A percentile compares a stretch with the other conserved stretches of the same genome.
Evolutionary conservation across 768 basidiomycete species (phyloP).

Genomic region (Cystoderma amianthinum): DNA sequence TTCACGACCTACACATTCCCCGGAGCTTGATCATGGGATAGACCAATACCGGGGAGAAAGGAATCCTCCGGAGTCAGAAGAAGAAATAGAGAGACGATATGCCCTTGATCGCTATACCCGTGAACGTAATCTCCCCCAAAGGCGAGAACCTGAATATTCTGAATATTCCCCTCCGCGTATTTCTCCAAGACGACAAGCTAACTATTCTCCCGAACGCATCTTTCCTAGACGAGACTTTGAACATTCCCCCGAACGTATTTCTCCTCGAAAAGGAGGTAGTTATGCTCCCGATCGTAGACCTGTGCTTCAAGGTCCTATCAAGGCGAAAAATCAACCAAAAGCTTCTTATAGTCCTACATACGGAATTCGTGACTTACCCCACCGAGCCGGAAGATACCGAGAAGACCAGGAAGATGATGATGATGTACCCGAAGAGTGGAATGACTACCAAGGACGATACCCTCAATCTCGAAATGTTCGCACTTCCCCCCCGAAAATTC

Average conservation of each 20-base stretch:
- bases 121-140: too few relatives aligned
- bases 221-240: background rate
- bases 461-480: background rate
- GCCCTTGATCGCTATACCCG: too few relatives aligned
- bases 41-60: too few relatives aligned
- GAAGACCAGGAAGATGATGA: conserved; percentile 11
- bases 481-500: background rate
- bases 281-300: too few relatives aligned
- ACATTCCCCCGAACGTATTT: conserved; percentile 5
- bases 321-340: background rate
- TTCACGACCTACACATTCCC: background rate
- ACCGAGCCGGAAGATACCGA: conserved; percentile 9
- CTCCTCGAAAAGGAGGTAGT: conserved; percentile 5
- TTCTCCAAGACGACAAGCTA: background rate
- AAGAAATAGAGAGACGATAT: too few relatives aligned
- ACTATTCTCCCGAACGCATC: conserved; percentile 9
- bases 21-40: too few relatives aligned
- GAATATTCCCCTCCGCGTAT: background rate
- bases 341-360: conserved; percentile 19
- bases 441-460: conserved; percentile 1
- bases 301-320: background rate
- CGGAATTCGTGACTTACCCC: conserved; percentile 36
- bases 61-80: too few relatives aligned
- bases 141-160: too few relatives aligned
- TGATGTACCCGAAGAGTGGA: conserved; percentile 10